These are phyloP conservation scores for Ogataea trehaloabstinens DNA, from an alignment of 805 yeast species.

Conservation along the genomic window DNA sequence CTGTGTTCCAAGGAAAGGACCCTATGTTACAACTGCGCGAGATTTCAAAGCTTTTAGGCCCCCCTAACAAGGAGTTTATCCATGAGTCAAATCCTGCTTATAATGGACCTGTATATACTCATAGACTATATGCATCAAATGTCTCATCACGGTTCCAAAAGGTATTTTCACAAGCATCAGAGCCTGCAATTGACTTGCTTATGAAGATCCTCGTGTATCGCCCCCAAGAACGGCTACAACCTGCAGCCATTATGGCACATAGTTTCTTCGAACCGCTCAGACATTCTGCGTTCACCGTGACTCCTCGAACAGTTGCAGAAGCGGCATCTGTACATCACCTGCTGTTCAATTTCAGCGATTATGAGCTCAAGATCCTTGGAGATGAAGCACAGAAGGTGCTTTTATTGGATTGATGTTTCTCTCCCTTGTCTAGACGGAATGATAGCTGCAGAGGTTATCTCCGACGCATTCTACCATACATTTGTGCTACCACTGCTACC, in stretches of 20 bases:
- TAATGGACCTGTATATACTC: constrained; percentile 71
- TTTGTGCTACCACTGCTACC: no score
- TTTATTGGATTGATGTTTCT: constrained; percentile 15
- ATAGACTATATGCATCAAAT: constrained; percentile 39
- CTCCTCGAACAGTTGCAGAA: constrained; percentile 31
- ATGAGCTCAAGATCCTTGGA: constrained; percentile 44
- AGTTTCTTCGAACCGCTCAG: constrained; percentile 87
- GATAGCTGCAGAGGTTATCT: no score
- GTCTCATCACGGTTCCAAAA: constrained; percentile 45
- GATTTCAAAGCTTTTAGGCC: constrained; percentile 86
- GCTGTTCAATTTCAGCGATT: constrained; percentile 68
- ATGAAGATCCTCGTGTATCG: constrained; percentile 83
- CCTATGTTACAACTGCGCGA: constrained; percentile 87
- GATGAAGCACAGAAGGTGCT: constrained; percentile 22
- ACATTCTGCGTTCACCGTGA: constrained; percentile 41
- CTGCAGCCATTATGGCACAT: constrained; percentile 81
- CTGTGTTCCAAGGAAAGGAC: constrained; percentile 92
- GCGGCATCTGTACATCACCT: constrained; percentile 38
- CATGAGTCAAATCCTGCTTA: constrained; percentile 73
- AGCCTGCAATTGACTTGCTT: constrained; percentile 82
- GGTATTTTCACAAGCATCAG: constrained; percentile 74
- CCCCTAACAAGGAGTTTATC: constrained; percentile 72
- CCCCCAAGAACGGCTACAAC: constrained; percentile 78
- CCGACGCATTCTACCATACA: no score
- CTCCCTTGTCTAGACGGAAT: no score